Evolutionary conservation across 2,329 filamentous ascomycete genomes (phyloP), one percentile per base, ranked within the genome.

Genomic region (Aspergillus brasiliensis): DNA sequence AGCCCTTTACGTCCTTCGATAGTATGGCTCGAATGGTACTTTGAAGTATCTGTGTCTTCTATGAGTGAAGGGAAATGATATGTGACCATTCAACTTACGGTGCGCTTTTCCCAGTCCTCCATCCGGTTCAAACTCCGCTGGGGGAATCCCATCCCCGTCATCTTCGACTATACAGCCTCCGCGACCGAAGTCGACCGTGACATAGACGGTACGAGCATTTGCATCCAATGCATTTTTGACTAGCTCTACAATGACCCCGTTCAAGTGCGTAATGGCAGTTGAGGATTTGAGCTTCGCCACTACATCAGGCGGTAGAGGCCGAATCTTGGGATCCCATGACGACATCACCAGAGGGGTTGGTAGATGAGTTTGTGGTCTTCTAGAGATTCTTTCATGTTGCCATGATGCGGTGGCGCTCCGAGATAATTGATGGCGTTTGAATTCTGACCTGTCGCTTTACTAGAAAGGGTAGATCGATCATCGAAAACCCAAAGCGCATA

Each of bases 141-240:
- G 85, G 1, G 80, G 73, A 48, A 99, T 96, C 0, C 95, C 95
- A 15, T 80, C 58, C 1, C 95, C 95, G 76, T 98, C 84, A 72
- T 99, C 95, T 70, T 96, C 90, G 5, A 97, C 84, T 0, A 83
- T 82, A 74, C 93, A 97, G 66, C 84, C 86, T 5, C 92, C 94
- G 23, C 88, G 87, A 56, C 77, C 75, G 71, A 91, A 92, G 76
- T 97, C 90, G 21, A 97, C 80, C 1, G 82, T 84, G 57, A 96
- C 80, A 56, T 85, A 85, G 62, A 97, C 78, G 57, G 83, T 89
- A 34, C 81, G 83, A 15, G 93, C 88, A 48, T 80, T 79, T 3
- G 92, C 91, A 79, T 99, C 95, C 11, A 99, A 81, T 0, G 92
- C 86, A 73, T 99, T 99, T 73, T 89, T 87, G 25, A 96, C 68